Percentiles rank a stretch among this genome's conserved stretches.
These are phyloP conservation scores for Begonia fuchsioides DNA, from an alignment of 306 rosid species.

Conservation along the genomic window DNA sequence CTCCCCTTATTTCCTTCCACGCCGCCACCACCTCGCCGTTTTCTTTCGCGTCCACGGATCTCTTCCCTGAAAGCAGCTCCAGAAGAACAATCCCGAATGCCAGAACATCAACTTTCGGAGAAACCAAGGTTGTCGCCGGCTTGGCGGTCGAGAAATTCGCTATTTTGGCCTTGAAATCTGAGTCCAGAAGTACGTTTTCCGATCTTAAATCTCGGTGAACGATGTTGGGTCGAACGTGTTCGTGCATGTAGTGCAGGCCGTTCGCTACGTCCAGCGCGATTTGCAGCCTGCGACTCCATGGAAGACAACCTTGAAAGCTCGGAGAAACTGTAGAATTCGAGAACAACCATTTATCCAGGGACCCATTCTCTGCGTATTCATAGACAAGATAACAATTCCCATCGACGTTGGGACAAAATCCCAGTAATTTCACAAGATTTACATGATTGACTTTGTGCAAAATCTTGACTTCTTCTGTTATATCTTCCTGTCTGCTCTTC, in stretches of 20 bases:
- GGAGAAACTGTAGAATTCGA: slow-evolving; percentile 14
- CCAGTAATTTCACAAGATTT: slow-evolving; percentile 62
- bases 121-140: slow-evolving; percentile 23
- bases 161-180: slow-evolving; percentile 61
- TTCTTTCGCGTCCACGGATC: slow-evolving; percentile 27
- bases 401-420: slow-evolving; percentile 32
- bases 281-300: slow-evolving; percentile 60
- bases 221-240: slow-evolving; percentile 61
- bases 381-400: slow-evolving; percentile 48
- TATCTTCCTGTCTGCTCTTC: slow-evolving; percentile 41
- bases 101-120: slow-evolving; percentile 51
- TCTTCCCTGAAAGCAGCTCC: slow-evolving; percentile 59
- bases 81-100: slow-evolving; percentile 57
- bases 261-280: slow-evolving; percentile 68
- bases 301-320: slow-evolving; percentile 21
- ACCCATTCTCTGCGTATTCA: slow-evolving; percentile 64
- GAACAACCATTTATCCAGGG: slow-evolving; percentile 56
- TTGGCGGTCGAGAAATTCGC: slow-evolving; percentile 61
- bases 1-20: slow-evolving; percentile 48
- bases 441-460: slow-evolving; percentile 70
- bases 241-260: slow-evolving; percentile 84
- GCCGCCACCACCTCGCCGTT: slow-evolving; percentile 44
- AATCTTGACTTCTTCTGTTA: slow-evolving; percentile 51
- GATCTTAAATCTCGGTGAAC: slow-evolving; percentile 63
- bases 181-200: slow-evolving; percentile 49